Evolutionary conservation across 805 yeast species (phyloP).

Genomic region (Candida maesae): DNA sequence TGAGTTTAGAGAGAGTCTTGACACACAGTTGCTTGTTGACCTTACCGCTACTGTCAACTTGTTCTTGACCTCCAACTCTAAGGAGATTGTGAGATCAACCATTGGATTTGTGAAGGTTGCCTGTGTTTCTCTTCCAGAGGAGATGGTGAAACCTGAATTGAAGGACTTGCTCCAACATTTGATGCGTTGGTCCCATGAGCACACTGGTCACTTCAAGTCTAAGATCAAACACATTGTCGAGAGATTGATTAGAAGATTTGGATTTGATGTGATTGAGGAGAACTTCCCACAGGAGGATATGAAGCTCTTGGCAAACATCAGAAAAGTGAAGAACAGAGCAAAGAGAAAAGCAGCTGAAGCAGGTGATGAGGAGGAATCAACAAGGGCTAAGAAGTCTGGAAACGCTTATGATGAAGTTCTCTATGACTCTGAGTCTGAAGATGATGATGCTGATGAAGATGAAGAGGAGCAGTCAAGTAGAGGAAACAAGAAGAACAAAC

Average conservation of each 20-base stretch:
- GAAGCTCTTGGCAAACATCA: conserved; percentile 79
- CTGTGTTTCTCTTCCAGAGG: conserved; percentile 76
- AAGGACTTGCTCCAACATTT: conserved; percentile 64
- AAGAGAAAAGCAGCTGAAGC: conserved; percentile 57
- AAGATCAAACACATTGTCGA: conserved; percentile 92
- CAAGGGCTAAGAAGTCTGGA: conserved; percentile 45
- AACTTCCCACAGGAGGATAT: conserved; percentile 88
- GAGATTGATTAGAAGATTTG: conserved; percentile 84
- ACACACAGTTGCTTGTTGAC: conserved; percentile 60
- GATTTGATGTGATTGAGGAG: conserved; percentile 77
- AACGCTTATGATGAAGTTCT: conserved; percentile 93
- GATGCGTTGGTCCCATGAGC: conserved; percentile 93
- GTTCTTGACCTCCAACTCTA: conserved; percentile 83
- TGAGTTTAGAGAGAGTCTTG: conserved; percentile 72
- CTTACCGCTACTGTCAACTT: conserved; percentile 82
- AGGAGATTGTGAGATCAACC: conserved; percentile 92
- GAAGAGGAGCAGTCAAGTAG: conserved; percentile 27
- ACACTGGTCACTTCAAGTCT: conserved; percentile 89
- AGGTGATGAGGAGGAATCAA: conserved; percentile 14
- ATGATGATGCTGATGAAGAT: conserved; percentile 40
- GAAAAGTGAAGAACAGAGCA: conserved; percentile 80
- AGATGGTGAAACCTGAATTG: conserved; percentile 63
- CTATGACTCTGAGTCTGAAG: conserved; percentile 61
- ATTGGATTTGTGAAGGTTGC: conserved; percentile 93
- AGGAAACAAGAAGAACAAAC: conserved; percentile 37